A percentile compares a stretch with the other conserved stretches of the same genome.
phyloP scores from a whole-genome alignment of 164 flowering plant species.

The Annona squamosa region DNA sequence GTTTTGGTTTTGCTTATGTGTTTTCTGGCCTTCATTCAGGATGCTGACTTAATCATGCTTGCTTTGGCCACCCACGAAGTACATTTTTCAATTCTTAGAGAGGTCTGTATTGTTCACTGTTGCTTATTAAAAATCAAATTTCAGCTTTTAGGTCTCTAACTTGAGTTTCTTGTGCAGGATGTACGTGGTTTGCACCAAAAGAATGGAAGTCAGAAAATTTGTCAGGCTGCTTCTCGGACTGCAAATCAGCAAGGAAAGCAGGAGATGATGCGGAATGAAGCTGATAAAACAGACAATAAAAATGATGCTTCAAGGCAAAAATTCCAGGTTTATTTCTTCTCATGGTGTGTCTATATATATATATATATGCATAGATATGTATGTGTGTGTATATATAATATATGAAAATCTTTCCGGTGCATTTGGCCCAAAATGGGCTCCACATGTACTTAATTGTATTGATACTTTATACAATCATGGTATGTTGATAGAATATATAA shows the following conservation, averaged over 20 bases:
- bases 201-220: background rate
- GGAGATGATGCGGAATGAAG: background rate
- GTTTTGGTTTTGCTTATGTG: slow-evolving; percentile 3
- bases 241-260: background rate
- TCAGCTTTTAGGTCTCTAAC: background rate
- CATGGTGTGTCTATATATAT: background rate
- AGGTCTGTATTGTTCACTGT: slow-evolving; percentile 27
- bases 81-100: slow-evolving; percentile 62
- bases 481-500: too few species aligned
- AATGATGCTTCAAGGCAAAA: slow-evolving; percentile 6
- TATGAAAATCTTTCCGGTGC: too few species aligned
- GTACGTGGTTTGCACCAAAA: background rate
- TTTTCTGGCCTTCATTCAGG: slow-evolving; percentile 27
- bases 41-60: slow-evolving; percentile 69
- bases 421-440: too few species aligned
- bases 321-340: slow-evolving; percentile 17
- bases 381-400: too few species aligned
- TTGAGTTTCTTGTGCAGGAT: slow-evolving; percentile 11
- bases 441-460: too few species aligned
- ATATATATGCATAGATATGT: background rate
- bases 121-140: background rate
- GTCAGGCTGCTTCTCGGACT: background rate
- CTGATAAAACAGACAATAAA: background rate
- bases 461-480: too few species aligned
- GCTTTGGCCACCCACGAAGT: slow-evolving; percentile 62